These are phyloP conservation scores for Candida manassasensis DNA, from an alignment of 805 yeast species.

Conservation along the genomic window DNA sequence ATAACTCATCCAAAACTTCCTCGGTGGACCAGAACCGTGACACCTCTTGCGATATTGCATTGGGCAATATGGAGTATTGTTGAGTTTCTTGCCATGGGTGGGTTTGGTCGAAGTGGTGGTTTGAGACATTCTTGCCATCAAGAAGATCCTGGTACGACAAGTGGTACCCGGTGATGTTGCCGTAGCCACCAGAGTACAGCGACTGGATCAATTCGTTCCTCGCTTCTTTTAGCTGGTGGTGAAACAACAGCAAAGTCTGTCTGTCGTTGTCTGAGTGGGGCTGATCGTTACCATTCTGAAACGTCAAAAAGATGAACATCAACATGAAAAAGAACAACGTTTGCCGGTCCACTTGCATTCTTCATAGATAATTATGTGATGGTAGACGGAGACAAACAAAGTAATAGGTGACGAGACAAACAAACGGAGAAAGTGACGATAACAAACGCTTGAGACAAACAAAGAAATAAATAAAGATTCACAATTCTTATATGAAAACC, in stretches of 20 bases:
- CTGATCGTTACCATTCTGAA: constrained; percentile 27
- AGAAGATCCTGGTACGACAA: constrained; percentile 59
- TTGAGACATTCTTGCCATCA: constrained; percentile 39
- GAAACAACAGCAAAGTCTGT: constrained; percentile 22
- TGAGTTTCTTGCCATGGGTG: constrained; percentile 44
- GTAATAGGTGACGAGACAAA: too few species aligned
- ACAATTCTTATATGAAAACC: too few species aligned
- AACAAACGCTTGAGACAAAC: too few species aligned
- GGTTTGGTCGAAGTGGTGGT: constrained; percentile 41
- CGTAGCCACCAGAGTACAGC: constrained; percentile 51
- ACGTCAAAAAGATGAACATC: constrained; percentile 29
- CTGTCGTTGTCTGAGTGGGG: constrained; percentile 23
- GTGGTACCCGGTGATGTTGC: constrained; percentile 69
- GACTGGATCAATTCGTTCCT: constrained; percentile 29
- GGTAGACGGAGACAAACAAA: too few species aligned
- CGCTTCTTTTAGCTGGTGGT: constrained; percentile 16
- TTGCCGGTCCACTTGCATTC: constrained; percentile 30
- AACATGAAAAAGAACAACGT: constrained; percentile 31
- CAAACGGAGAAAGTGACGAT: too few species aligned
- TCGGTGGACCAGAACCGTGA: constrained; percentile 48
- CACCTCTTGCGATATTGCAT: constrained; percentile 46
- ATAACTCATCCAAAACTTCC: constrained; percentile 9
- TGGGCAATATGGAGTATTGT: constrained; percentile 55
- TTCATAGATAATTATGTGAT: too few species aligned
- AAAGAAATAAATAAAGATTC: too few species aligned